A percentile compares a stretch with the other conserved stretches of the same genome.
Conservation (phyloP, 495 filamentous ascomycete species). For the Annulohypoxylon maeteangense region DNA sequence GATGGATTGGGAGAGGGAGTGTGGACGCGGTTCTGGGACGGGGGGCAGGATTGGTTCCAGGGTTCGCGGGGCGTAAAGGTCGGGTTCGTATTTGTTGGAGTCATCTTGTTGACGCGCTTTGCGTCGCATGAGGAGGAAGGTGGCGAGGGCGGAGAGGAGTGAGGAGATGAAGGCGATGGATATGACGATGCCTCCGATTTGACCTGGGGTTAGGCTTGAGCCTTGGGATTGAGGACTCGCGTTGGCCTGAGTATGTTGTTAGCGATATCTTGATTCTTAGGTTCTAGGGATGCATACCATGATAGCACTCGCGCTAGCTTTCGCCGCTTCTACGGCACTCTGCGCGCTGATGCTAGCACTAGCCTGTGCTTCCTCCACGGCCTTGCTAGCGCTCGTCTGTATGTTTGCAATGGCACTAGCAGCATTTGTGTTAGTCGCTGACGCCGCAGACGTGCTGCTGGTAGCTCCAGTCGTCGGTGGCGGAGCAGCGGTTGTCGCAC, state of each 20-base stretch:
- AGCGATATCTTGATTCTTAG: neutral
- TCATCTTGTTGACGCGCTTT: slow-evolving; percentile 6
- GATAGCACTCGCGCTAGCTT: slow-evolving; percentile 24
- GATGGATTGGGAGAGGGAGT: slow-evolving; percentile 2
- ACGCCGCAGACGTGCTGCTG: neutral
- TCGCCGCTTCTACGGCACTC: slow-evolving; percentile 22
- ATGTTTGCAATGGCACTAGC: slow-evolving; percentile 1
- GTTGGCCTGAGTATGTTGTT: slow-evolving; percentile 20
- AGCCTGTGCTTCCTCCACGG: slow-evolving; percentile 23
- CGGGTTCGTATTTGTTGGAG: slow-evolving; percentile 2
- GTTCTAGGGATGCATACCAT: slow-evolving; percentile 16
- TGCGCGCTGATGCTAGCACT: slow-evolving; percentile 30
- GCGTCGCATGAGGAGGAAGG: slow-evolving; percentile 42
- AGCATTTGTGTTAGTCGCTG: neutral
- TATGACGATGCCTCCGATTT: slow-evolving; percentile 41
- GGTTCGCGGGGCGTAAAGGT: slow-evolving; percentile 1
- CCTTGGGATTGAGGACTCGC: slow-evolving; percentile 2
- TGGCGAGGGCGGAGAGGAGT: slow-evolving; percentile 30
- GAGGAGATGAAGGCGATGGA: slow-evolving; percentile 33
- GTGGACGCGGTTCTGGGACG: neutral
- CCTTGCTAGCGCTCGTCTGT: slow-evolving; percentile 25
- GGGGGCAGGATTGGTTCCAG: neutral
- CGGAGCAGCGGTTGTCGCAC: neutral
- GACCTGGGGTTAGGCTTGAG: slow-evolving; percentile 32
- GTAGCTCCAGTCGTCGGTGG: neutral